These are phyloP conservation scores for Cercophora sp. DNA, from an alignment of 495 filamentous ascomycete genomes.

Conservation along the genomic window DNA sequence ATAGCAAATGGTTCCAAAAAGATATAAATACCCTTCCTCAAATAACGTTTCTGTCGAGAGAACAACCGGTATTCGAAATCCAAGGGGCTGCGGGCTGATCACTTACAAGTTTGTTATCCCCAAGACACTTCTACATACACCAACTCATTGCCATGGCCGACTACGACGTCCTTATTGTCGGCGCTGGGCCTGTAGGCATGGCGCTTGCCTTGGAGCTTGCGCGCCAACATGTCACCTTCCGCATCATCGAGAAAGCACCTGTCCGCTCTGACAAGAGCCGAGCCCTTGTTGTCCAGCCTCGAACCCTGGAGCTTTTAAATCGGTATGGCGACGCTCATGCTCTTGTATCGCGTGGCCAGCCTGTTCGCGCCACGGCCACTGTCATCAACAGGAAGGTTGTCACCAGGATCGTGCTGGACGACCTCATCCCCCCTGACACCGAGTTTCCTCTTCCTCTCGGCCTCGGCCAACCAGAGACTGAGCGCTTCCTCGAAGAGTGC, in stretches of 20 bases:
- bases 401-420: constrained; percentile 22
- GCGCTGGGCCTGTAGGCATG: constrained; percentile 32
- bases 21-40: too few species aligned
- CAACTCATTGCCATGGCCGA: constrained; percentile 16
- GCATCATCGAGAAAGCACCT: constrained; percentile 37
- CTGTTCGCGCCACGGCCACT: constrained; percentile 26
- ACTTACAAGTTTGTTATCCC: too few species aligned
- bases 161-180: constrained; percentile 35
- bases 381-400: constrained; percentile 30
- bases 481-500: constrained; percentile 35
- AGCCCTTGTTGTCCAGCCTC: constrained; percentile 42
- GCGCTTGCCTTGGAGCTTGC: constrained; percentile 35
- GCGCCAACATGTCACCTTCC: constrained; percentile 33
- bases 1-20: too few species aligned
- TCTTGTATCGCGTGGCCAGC: constrained; percentile 25
- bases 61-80: too few species aligned
- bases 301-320: constrained; percentile 44
- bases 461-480: constrained; percentile 41
- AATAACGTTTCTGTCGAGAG: too few species aligned
- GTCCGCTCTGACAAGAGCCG: constrained; percentile 38
- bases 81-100: too few species aligned
- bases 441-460: constrained; percentile 35
- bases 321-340: constrained; percentile 35
- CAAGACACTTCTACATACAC: too few species aligned
- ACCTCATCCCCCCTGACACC: constrained; percentile 30